phyloP scores from a whole-genome alignment of 2,329 filamentous ascomycete genomes.

The Colletotrichum lentis region DNA sequence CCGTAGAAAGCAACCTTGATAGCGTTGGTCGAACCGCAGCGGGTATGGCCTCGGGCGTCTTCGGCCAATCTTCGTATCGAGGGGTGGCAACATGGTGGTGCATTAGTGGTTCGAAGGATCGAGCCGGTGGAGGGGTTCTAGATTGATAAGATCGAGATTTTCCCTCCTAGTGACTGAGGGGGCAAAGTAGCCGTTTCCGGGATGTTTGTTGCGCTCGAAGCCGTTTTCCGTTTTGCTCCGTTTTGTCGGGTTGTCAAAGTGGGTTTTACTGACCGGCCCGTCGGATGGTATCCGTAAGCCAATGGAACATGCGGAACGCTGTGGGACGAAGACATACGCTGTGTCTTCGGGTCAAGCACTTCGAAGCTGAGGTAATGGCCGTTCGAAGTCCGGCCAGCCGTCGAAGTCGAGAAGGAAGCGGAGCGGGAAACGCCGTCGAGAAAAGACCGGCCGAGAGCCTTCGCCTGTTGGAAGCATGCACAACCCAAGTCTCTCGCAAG shows the following conservation, averaged over 20 bases:
- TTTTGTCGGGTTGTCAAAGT: not conserved
- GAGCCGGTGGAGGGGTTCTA: constrained; percentile 16
- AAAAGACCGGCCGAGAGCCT: not conserved
- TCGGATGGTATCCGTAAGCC: not conserved
- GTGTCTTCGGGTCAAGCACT: not conserved
- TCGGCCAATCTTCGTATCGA: constrained; percentile 10
- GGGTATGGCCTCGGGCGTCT: constrained; percentile 5
- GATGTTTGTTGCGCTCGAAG: not conserved
- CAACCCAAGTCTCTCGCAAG: not conserved
- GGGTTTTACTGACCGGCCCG: no score
- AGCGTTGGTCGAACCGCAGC: not conserved
- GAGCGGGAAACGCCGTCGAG: not conserved
- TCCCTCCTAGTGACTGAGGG: not conserved
- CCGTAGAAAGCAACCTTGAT: not conserved
- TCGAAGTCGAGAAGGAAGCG: not conserved
- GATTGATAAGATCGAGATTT: constrained; percentile 31
- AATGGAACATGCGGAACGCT: not conserved
- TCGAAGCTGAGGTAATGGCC: no score
- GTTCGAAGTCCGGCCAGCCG: no score
- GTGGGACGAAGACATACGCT: not conserved
- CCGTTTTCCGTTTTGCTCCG: constrained; percentile 1
- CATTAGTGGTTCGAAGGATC: constrained; percentile 24
- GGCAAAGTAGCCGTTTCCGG: constrained; percentile 5
- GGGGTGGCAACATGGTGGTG: not conserved
- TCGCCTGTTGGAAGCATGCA: not conserved